Evolutionary conservation across 176 grass and related monocot genomes (phyloP), one percentile per base, ranked within the genome.

Genomic region (Eleusine coracana): DNA sequence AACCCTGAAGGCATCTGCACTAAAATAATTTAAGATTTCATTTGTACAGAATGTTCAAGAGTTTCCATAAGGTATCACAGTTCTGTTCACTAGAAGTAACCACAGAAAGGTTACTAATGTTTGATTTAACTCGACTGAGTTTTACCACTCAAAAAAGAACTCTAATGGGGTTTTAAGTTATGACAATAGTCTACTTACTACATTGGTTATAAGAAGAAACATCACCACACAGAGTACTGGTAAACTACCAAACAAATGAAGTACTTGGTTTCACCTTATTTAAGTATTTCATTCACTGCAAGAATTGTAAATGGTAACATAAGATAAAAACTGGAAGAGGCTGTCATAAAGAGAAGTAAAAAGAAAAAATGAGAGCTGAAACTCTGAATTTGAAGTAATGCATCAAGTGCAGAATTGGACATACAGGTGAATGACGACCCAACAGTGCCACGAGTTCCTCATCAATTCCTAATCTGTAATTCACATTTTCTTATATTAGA

Each of bases 381-480:
- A 40, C 12, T 25, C 51, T 14, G 6, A 70, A 70, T 68, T 50
- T 52, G 23, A 78, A 72, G 27, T 63, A 79, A 42, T 29, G 20
- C 8, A 49, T 74, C n/a, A 38, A 81, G 13, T 8, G 67, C 42
- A 86, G 5, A 84, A 79, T 0, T 72, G 49, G 69, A 85, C 91
- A 50, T 90, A 93, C 93, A 79, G 89, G 91, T 90, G 96, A 99
- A 83, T 91, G 59, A 52, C 12, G 80, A 49, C 93, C 96, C 51
- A 99, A 61, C 28, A 99, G 54, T 46, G 79, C 78, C 56, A 93
- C 96, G 41, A 99, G 93, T 39, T 99, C 93, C 60, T 93, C 93
- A 63, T 99, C 96, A 88, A 99, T 99, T 80, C 96, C 96, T 78
- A 96, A 74, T 77, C 89, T 99, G 91, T 42, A 49, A 62, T 78